Percentiles rank a stretch among this genome's conserved stretches.
These are phyloP conservation scores for Luzula sylvatica DNA, from an alignment of 176 grass and related monocot species.

Conservation along the genomic window DNA sequence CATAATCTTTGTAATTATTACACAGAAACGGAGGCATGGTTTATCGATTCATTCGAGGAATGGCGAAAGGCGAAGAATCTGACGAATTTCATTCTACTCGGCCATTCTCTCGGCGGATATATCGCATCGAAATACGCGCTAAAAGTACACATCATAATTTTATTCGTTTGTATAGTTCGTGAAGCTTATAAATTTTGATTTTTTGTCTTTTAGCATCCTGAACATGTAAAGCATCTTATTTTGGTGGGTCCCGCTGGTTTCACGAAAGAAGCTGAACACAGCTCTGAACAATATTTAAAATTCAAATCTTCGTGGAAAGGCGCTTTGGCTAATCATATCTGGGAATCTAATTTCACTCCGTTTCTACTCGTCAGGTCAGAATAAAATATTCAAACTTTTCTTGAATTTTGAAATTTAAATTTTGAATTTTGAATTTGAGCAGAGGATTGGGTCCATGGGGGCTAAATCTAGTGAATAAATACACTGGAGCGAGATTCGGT, in stretches of 20 bases:
- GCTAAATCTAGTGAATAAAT: conserved; percentile 26
- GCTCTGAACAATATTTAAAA: conserved; percentile 25
- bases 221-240: conserved; percentile 36
- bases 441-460: conserved; percentile 44
- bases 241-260: conserved; percentile 38
- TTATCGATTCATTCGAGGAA: conserved; percentile 42
- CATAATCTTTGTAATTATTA: not conserved
- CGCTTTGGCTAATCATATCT: conserved; percentile 20
- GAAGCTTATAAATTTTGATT: too few relatives aligned
- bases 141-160: conserved; percentile 18
- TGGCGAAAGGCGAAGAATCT: conserved; percentile 46
- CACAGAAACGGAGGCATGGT: conserved; percentile 41
- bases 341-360: conserved; percentile 37
- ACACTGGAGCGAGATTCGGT: conserved; percentile 34
- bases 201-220: conserved; percentile 34
- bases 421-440: not conserved
- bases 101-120: conserved; percentile 38
- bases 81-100: conserved; percentile 38
- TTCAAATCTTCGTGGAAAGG: conserved; percentile 37
- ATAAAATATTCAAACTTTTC: not conserved
- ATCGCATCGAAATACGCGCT: conserved; percentile 34
- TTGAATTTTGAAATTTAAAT: not conserved
- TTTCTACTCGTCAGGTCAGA: conserved; percentile 32
- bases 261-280: conserved; percentile 30
- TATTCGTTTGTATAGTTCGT: not conserved